These are phyloP conservation scores for Erythrophleum ivorense DNA, from an alignment of 331 rosid genomes.

Conservation along the genomic window DNA sequence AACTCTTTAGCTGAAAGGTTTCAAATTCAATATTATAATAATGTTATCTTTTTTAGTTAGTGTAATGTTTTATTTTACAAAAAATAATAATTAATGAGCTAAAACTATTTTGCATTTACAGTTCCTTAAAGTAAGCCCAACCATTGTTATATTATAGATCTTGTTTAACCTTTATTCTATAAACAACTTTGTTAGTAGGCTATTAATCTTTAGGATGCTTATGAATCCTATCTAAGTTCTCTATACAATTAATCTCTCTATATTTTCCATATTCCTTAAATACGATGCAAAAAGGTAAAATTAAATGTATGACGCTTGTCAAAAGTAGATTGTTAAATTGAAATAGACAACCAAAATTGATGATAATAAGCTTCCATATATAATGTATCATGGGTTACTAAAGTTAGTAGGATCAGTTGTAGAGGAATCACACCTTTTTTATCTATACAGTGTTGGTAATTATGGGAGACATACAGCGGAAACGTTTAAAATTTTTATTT, in stretches of 20 bases:
- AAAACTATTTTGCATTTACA: neutral
- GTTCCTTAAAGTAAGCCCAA: too few relatives aligned
- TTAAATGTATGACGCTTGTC: neutral
- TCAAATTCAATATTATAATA: too few relatives aligned
- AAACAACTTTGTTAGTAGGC: neutral
- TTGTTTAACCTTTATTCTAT: neutral
- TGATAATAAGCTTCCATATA: neutral
- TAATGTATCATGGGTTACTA: neutral
- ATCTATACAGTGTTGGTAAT: too few relatives aligned
- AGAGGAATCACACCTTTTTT: neutral
- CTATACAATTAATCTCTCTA: neutral
- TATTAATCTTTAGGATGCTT: constrained; percentile 1
- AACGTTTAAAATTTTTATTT: too few relatives aligned
- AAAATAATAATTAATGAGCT: constrained; percentile 10
- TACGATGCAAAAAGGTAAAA: constrained; percentile 2
- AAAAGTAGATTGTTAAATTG: constrained; percentile 21
- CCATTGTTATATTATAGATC: neutral
- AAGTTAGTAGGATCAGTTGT: neutral
- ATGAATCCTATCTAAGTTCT: neutral
- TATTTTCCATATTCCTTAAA: neutral
- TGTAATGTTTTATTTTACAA: too few relatives aligned
- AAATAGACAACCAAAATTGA: constrained; percentile 39
- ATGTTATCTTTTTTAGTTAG: too few relatives aligned
- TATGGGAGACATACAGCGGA: too few relatives aligned
- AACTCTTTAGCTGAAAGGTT: too few relatives aligned